phyloP scores from a whole-genome alignment of 257 asterid species.

The Osmanthus fragrans region DNA sequence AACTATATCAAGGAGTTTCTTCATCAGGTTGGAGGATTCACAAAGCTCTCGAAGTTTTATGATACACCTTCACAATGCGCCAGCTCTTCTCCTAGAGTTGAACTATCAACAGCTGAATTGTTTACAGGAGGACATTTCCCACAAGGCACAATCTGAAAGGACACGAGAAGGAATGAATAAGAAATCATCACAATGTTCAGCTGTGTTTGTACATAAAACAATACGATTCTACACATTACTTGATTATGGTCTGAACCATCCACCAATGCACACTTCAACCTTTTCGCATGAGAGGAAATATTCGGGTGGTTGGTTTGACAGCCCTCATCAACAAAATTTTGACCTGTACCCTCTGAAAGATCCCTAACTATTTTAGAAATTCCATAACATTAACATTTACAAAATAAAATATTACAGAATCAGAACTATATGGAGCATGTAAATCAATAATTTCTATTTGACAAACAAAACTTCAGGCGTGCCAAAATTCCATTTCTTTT shows the following conservation, averaged over 20 bases:
- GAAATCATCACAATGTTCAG: slow-evolving; percentile 9
- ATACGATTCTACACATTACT: slow-evolving; percentile 28
- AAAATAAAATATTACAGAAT: slow-evolving; percentile 13
- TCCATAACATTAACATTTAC: background rate
- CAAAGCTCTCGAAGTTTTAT: slow-evolving; percentile 8
- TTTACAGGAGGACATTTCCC: slow-evolving; percentile 8
- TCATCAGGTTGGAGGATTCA: slow-evolving; percentile 22
- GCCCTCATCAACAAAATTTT: slow-evolving; percentile 35
- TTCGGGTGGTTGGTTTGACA: slow-evolving; percentile 18
- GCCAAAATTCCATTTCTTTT: background rate
- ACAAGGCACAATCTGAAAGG: slow-evolving; percentile 35
- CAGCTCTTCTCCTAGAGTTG: slow-evolving; percentile 5
- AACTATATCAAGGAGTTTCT: background rate
- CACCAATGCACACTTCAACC: slow-evolving; percentile 24
- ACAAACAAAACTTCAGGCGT: background rate
- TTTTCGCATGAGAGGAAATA: slow-evolving; percentile 29
- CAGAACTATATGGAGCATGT: background rate
- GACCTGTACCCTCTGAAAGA: slow-evolving; percentile 47
- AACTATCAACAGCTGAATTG: slow-evolving; percentile 3
- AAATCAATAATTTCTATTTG: background rate
- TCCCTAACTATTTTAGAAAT: slow-evolving; percentile 3
- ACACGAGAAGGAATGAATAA: slow-evolving; percentile 14
- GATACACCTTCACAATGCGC: slow-evolving; percentile 18
- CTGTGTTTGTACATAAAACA: background rate
- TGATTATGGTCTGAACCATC: slow-evolving; percentile 30